These are phyloP conservation scores for Vitellaria paradoxa DNA, from an alignment of 179 eudicot genomes.

Conservation along the genomic window DNA sequence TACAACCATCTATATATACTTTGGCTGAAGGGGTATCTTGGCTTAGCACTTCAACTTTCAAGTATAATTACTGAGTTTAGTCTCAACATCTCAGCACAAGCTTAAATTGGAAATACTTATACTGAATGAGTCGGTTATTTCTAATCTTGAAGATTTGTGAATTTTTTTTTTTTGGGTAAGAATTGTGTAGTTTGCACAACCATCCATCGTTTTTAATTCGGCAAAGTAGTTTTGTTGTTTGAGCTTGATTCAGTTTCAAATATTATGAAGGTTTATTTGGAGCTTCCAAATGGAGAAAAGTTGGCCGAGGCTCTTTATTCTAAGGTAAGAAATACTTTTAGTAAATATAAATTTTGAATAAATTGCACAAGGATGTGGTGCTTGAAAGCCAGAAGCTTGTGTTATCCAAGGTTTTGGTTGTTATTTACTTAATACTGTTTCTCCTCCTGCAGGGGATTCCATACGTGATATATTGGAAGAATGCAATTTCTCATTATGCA, in stretches of 20 bases:
- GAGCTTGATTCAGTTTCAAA: slow-evolving; percentile 15
- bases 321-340: slow-evolving; percentile 44
- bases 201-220: too few species aligned
- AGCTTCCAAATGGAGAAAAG: slow-evolving; percentile 68
- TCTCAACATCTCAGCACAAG: too few species aligned
- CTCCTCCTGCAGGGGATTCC: slow-evolving; percentile 75
- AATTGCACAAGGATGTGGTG: neutral
- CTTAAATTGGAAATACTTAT: too few species aligned
- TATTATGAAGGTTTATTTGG: slow-evolving; percentile 81
- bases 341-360: neutral
- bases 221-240: slow-evolving; percentile 3
- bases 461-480: slow-evolving; percentile 83
- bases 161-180: too few species aligned
- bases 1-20: too few species aligned
- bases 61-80: too few species aligned
- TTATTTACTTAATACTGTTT: slow-evolving; percentile 1
- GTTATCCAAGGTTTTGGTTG: slow-evolving; percentile 8
- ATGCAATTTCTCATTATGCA: slow-evolving; percentile 54
- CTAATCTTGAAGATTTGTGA: too few species aligned
- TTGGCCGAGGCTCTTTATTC: slow-evolving; percentile 74
- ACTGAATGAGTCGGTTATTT: too few species aligned
- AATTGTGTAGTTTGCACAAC: too few species aligned
- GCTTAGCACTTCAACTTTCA: too few species aligned
- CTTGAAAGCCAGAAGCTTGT: slow-evolving; percentile 6
- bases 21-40: too few species aligned